Evolutionary conservation across 2,329 filamentous ascomycete genomes (phyloP), one percentile per base, ranked within the genome.

Genomic region (Cryoendolithus antarcticus): DNA sequence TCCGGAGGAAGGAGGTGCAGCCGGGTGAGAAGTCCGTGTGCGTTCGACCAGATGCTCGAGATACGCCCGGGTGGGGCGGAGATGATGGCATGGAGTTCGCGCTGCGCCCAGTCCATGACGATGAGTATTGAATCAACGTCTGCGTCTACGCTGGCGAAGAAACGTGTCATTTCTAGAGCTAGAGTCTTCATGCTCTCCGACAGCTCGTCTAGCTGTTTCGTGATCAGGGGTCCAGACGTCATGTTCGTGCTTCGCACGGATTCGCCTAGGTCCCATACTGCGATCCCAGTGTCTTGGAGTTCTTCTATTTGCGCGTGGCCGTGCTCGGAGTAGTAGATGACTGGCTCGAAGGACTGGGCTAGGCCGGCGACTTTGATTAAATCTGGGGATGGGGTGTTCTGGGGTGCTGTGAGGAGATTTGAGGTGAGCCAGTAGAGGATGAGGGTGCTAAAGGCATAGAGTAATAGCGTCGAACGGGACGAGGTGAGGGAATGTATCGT

Each of bases 101-200:
- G 78, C 55, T 82, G 82, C 9, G 86, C 84, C 89, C 89, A 95
- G 57, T 94, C 86, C 86, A 96, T 95, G 37, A 93, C 86, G 44
- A 91, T 81, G 29, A 96, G 71, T 49, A 95, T 93, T 44, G 82
- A 80, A 53, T 95, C 89, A 51, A 96, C 82, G 54, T 95, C 89
- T 19, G 86, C 84, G 52, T 95, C 86, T 9, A 96, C 86, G 48
- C 88, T 85, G 37, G 86, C 83, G 59, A 95, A 94, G 66, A 96
- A 95, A 53, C 80, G 80, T 6, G 84, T 93, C 49, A 95, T 73
- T 58, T 94, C 86, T 10, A 86, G 70, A 1, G 86, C 84, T 15
- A 96, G 69, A 2, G 77, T 80, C 62, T 89, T 93, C 44, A 95
- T 72, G 39, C 77, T 86, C 46, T 93, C 86, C 47, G 83, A 88